phyloP scores from a whole-genome alignment of 371 early-diverging fungal genomes.

The Mucor velutinosus region DNA sequence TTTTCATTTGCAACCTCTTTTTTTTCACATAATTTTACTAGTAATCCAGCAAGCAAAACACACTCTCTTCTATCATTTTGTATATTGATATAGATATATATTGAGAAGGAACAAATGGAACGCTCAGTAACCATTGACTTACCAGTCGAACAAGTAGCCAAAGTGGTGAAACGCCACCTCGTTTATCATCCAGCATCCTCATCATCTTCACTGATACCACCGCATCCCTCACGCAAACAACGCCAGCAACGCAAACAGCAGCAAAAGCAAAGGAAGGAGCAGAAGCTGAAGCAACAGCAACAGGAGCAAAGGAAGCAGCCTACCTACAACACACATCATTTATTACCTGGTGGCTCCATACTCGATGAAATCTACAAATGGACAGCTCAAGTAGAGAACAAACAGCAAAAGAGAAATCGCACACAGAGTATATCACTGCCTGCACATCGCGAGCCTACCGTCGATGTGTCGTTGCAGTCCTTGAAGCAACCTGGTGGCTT shows the following conservation, averaged over 20 bases:
- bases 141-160: conserved; percentile 71
- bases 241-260: conserved; percentile 30
- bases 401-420: conserved; percentile 53
- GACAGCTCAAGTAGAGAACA: conserved; percentile 76
- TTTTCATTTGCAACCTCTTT: neutral
- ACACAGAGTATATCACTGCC: conserved; percentile 63
- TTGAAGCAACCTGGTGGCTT: conserved; percentile 86
- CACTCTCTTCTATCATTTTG: neutral
- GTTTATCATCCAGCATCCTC: conserved; percentile 56
- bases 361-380: conserved; percentile 92
- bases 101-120: conserved; percentile 29
- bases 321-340: conserved; percentile 40
- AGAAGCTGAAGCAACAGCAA: conserved; percentile 32
- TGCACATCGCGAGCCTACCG: conserved; percentile 30
- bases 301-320: conserved; percentile 24
- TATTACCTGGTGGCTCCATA: conserved; percentile 75
- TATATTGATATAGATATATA: neutral
- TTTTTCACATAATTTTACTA: neutral
- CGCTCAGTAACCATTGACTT: conserved; percentile 57
- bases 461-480: conserved; percentile 46
- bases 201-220: conserved; percentile 25
- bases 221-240: conserved; percentile 30
- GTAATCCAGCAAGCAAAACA: no score
- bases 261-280: conserved; percentile 26
- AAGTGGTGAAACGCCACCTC: conserved; percentile 72